Conservation (phyloP, 257 asterid species). For the Mentha longifolia region DNA sequence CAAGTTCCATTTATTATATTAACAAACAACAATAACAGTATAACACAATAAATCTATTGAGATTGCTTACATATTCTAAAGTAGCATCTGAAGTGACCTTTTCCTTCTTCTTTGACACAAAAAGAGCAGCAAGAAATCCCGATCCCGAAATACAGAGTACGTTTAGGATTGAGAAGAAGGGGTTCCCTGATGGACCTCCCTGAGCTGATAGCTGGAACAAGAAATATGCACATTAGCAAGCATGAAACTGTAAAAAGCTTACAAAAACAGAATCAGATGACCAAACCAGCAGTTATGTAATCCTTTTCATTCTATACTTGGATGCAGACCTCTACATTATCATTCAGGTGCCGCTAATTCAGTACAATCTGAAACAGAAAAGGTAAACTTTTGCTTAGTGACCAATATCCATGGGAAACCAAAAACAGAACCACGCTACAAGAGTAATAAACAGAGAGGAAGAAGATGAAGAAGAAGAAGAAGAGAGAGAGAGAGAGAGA, state of each 20-base stretch:
- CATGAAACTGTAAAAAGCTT: constrained; percentile 22
- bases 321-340: constrained; percentile 59
- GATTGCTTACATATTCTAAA: constrained; percentile 72
- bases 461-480: no score
- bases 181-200: constrained; percentile 44
- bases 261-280: constrained; percentile 13
- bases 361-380: constrained; percentile 52
- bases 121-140: constrained; percentile 72
- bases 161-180: constrained; percentile 60
- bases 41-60: background rate
- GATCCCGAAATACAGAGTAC: constrained; percentile 64
- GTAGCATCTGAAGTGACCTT: constrained; percentile 57
- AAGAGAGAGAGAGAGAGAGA: no score
- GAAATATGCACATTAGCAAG: constrained; percentile 38
- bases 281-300: constrained; percentile 29
- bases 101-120: constrained; percentile 57
- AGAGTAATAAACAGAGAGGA: background rate
- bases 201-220: constrained; percentile 52
- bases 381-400: background rate
- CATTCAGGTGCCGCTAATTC: constrained; percentile 43
- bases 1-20: no score
- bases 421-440: background rate
- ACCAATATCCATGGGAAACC: constrained; percentile 9
- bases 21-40: no score
- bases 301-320: constrained; percentile 30